These are phyloP conservation scores for Trichoderma asperellum DNA, from an alignment of 2,329 filamentous ascomycete species.

Conservation along the genomic window DNA sequence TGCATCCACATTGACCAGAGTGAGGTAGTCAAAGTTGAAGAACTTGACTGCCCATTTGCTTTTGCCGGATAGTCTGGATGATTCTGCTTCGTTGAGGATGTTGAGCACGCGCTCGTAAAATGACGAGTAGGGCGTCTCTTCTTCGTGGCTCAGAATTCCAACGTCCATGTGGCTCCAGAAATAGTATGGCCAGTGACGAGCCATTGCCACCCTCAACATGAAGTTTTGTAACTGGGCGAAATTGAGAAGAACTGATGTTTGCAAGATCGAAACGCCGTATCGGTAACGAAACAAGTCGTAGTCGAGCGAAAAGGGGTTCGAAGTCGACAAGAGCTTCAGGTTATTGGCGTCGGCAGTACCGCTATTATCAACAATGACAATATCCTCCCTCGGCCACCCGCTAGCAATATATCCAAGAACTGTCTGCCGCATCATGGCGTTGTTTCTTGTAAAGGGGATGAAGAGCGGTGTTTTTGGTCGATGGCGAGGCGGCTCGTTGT, in stretches of 20 bases:
- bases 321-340: neutral
- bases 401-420: conserved; percentile 20
- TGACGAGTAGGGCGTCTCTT: conserved; percentile 11
- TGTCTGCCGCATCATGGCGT: conserved; percentile 20
- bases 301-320: conserved; percentile 25
- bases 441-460: conserved; percentile 24
- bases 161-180: conserved; percentile 28
- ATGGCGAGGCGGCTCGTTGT: conserved; percentile 25
- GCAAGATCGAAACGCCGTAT: conserved; percentile 27
- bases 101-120: conserved; percentile 21
- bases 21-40: conserved; percentile 27
- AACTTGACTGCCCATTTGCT: conserved; percentile 25
- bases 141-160: conserved; percentile 19
- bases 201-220: conserved; percentile 9
- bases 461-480: conserved; percentile 25
- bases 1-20: conserved; percentile 18
- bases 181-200: conserved; percentile 19
- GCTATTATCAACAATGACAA: conserved; percentile 25
- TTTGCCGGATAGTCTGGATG: neutral
- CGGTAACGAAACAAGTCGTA: conserved; percentile 22
- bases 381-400: conserved; percentile 26
- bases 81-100: conserved; percentile 10
- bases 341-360: conserved; percentile 25
- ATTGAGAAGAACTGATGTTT: conserved; percentile 21
- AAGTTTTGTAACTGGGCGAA: conserved; percentile 25